Conservation (phyloP, 2,329 filamentous ascomycete species). For the Colletotrichum shisoi region DNA sequence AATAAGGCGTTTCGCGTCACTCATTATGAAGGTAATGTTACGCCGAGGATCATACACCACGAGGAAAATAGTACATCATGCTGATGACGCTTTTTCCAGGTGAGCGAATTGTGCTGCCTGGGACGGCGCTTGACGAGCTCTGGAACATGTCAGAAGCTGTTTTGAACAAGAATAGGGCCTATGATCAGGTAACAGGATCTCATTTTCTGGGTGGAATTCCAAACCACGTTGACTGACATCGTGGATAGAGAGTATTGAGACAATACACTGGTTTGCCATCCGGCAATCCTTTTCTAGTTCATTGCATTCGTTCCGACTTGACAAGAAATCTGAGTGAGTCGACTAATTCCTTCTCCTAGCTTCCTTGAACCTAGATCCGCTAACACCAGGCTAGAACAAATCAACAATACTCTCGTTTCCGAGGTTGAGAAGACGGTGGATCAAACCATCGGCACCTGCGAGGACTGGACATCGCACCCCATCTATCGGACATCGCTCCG, state of each 20-base stretch:
- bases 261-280: conserved; percentile 28
- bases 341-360: no score
- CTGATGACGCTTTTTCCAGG: background rate
- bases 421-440: conserved; percentile 42
- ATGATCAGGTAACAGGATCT: conserved; percentile 14
- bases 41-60: background rate
- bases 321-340: conserved; percentile 18
- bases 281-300: conserved; percentile 25
- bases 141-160: conserved; percentile 25
- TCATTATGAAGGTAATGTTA: conserved; percentile 17
- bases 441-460: conserved; percentile 46
- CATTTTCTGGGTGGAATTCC: background rate
- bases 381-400: background rate
- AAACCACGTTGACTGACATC: background rate
- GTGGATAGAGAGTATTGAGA: conserved; percentile 14
- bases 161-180: conserved; percentile 27
- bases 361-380: background rate
- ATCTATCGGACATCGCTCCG: conserved; percentile 51
- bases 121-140: conserved; percentile 24
- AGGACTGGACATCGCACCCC: conserved; percentile 50
- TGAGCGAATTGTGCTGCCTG: conserved; percentile 15
- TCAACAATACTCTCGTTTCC: conserved; percentile 13
- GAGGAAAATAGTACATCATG: background rate
- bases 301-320: conserved; percentile 27
- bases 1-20: conserved; percentile 15